Base-by-base conservation (phyloP, 306 rosid species). In the Pterocarpus macrocarpus region DNA sequence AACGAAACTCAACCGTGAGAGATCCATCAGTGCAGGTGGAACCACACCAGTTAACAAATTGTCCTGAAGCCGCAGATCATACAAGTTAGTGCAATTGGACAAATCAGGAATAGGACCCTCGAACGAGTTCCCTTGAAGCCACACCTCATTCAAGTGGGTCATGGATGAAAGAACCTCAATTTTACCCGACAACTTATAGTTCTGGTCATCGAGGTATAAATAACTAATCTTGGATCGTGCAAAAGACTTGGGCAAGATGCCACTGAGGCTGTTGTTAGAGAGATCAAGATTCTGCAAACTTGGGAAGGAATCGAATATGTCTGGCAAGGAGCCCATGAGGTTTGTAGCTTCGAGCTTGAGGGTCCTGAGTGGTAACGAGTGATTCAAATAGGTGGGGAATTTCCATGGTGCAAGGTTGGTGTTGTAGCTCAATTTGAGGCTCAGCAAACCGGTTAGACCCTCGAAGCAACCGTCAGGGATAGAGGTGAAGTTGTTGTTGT, bases 111-210 rank as follows among this genome's bases (percentile, higher is more conserved):
- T 86, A 32, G 82, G 78, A 41, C 92, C 92, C 0, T 84, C 80
- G 72, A 91, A 91, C 67, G 65, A 83, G 67, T 91, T 91, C 65
- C 81, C 81, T 0, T 88, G 91, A 11, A 91, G 93, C 94, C 93
- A 88, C 1, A 81, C 90, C 81, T 86, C 87, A 72, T 13, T 41
- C 77, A 88, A 77, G 56, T 74, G 78, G 33, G 83, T 67, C 97
- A 91, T 88, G 1, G 84, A 85, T 0, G 85, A 59, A 13, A 91
- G 59, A 11, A 89, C 80, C 4, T 85, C 88, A 55, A 91, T 67
- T 4, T 78, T 36, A 44, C 92, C 92, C 0, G 93, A 89, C 0
- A 91, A 52, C 45, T 8, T 12, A 0, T 1, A 1, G 7, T 13
- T 8, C 81, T 91, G 96, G 64, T 91, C 86, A 75, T 91, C 86